Evolutionary conservation across 805 yeast genomes (phyloP).

Genomic region (Saccharomyces kudriavzevii): DNA sequence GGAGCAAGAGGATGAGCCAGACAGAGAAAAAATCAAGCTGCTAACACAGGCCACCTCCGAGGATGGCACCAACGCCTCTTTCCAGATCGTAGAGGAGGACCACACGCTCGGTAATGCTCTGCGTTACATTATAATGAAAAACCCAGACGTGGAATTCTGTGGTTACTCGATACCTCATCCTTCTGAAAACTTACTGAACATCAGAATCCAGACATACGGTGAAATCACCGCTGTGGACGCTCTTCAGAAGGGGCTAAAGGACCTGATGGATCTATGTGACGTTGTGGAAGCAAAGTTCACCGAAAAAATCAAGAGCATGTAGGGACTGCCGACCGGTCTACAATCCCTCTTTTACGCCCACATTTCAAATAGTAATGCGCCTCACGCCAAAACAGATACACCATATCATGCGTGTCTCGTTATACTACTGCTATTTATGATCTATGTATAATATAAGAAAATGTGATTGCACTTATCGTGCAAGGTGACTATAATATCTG

Average conservation of each 20-base stretch:
- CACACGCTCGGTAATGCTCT: conserved; percentile 94
- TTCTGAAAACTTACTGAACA: conserved; percentile 78
- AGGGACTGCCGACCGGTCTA: not conserved
- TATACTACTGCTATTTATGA: not conserved
- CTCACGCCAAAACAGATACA: not conserved
- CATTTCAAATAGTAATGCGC: not conserved
- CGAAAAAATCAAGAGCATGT: conserved; percentile 49
- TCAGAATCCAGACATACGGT: conserved; percentile 91
- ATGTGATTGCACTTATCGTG: not conserved
- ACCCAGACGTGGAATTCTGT: conserved; percentile 95
- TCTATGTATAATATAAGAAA: not conserved
- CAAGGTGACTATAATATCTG: not conserved
- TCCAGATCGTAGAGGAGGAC: conserved; percentile 88
- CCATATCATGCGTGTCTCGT: not conserved
- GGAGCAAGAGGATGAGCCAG: conserved; percentile 36
- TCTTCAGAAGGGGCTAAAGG: conserved; percentile 81
- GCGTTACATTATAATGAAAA: conserved; percentile 91
- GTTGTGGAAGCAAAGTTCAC: conserved; percentile 74
- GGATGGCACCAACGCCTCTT: conserved; percentile 91
- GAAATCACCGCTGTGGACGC: conserved; percentile 84
- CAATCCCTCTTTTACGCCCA: not conserved
- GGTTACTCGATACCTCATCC: conserved; percentile 99
- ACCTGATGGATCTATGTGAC: conserved; percentile 72
- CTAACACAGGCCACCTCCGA: conserved; percentile 80
- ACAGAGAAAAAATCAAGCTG: conserved; percentile 47